phyloP scores from a whole-genome alignment of 805 yeast species.

The Wickerhamiella qilinensis region DNA sequence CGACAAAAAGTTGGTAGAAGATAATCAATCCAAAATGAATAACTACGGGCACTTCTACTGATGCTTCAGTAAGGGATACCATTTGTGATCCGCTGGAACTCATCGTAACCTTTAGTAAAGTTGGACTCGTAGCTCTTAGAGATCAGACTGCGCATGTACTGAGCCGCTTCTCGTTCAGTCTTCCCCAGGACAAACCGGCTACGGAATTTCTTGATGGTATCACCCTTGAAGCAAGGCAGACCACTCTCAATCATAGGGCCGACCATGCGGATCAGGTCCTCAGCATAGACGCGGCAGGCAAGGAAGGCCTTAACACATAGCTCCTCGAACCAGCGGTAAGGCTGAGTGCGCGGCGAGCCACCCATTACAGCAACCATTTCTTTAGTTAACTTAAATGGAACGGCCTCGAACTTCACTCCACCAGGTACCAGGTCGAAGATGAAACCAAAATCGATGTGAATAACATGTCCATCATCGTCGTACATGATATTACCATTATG shows the following conservation, averaged over 20 bases:
- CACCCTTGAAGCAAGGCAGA: constrained; percentile 84
- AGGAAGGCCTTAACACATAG: constrained; percentile 84
- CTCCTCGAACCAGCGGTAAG: constrained; percentile 88
- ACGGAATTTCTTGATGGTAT: constrained; percentile 62
- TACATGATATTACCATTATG: constrained; percentile 97
- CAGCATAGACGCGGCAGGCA: constrained; percentile 77
- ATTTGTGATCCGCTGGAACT: constrained; percentile 88
- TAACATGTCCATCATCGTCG: constrained; percentile 84
- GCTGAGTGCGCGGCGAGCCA: constrained; percentile 70
- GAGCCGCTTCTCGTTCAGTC: constrained; percentile 72
- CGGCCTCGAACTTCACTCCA: constrained; percentile 95
- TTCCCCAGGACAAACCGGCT: constrained; percentile 68
- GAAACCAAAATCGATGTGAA: constrained; percentile 97
- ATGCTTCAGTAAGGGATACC: constrained; percentile 80
- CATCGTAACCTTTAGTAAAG: constrained; percentile 91
- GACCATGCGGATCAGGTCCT: constrained; percentile 69
- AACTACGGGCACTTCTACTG: neutral
- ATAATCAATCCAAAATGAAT: neutral
- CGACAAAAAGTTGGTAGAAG: too few species aligned
- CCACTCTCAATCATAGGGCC: constrained; percentile 91
- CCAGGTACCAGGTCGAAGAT: constrained; percentile 98
- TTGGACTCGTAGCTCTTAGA: constrained; percentile 70
- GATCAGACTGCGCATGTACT: constrained; percentile 57
- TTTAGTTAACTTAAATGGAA: constrained; percentile 88
- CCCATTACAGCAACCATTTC: constrained; percentile 97